Evolutionary conservation across 495 filamentous ascomycete genomes (phyloP).

Genomic region (Pseudevernia furfuracea): DNA sequence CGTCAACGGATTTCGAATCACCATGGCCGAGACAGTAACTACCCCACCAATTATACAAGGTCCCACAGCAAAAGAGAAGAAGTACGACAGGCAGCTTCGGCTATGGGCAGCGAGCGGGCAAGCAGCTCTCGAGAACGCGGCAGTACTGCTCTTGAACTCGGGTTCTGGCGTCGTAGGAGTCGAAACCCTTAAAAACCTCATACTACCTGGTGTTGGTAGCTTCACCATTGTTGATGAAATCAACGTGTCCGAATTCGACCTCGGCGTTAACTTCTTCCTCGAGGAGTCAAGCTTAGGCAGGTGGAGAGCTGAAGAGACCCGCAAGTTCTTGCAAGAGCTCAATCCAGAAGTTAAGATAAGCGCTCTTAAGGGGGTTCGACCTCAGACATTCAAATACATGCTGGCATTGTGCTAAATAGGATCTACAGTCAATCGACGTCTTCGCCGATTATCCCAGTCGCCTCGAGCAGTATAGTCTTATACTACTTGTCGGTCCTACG

Average conservation of each 20-base stretch:
- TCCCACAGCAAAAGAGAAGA: conserved; percentile 80
- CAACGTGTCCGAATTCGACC: conserved; percentile 67
- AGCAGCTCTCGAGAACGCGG: conserved; percentile 78
- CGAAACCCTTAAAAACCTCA: conserved; percentile 93
- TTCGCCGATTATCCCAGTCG: conserved; percentile 38
- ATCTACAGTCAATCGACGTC: conserved; percentile 33
- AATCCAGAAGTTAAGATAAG: conserved; percentile 89
- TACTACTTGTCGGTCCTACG: conserved; percentile 68
- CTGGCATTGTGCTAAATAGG: conserved; percentile 12
- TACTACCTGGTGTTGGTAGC: conserved; percentile 86
- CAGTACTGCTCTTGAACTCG: conserved; percentile 80
- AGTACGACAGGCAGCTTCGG: conserved; percentile 92
- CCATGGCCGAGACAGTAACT: conserved; percentile 21
- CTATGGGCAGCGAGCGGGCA: conserved; percentile 93
- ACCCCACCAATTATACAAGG: conserved; percentile 26
- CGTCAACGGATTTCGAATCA: background rate
- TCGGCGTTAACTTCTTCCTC: conserved; percentile 96
- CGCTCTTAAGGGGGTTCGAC: conserved; percentile 46
- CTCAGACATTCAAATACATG: background rate
- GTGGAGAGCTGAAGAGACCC: conserved; percentile 70
- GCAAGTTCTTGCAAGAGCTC: conserved; percentile 70
- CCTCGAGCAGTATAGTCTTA: conserved; percentile 56
- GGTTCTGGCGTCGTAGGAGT: conserved; percentile 69
- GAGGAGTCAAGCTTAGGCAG: conserved; percentile 70
- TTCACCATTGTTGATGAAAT: conserved; percentile 87